These are phyloP conservation scores for Drosera spatulata DNA, from an alignment of 179 eudicot genomes.

Conservation along the genomic window DNA sequence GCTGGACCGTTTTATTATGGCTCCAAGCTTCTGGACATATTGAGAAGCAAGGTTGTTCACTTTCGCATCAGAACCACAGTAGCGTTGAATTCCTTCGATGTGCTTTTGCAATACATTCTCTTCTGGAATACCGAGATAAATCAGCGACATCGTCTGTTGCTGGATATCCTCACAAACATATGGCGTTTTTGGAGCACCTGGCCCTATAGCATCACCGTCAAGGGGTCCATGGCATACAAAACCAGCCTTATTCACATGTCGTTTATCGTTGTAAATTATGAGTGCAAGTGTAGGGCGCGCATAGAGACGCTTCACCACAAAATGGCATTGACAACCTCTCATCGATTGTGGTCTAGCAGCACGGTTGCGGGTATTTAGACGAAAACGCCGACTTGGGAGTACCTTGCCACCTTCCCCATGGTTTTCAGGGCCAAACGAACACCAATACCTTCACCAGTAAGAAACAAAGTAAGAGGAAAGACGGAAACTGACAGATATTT, in stretches of 20 bases:
- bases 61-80: constrained; percentile 77
- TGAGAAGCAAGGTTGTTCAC: constrained; percentile 74
- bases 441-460: constrained; percentile 70
- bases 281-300: constrained; percentile 71
- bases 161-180: constrained; percentile 84
- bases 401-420: constrained; percentile 94
- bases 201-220: constrained; percentile 95
- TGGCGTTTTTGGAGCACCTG: constrained; percentile 79
- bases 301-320: constrained; percentile 85
- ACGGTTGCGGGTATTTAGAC: constrained; percentile 95
- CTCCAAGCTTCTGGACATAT: constrained; percentile 89
- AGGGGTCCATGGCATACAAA: constrained; percentile 92
- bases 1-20: constrained; percentile 81
- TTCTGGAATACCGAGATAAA: constrained; percentile 91
- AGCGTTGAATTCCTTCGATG: constrained; percentile 81
- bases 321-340: constrained; percentile 96
- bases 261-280: constrained; percentile 66
- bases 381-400: constrained; percentile 83
- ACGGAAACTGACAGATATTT: neutral
- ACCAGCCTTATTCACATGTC: constrained; percentile 85
- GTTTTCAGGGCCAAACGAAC: constrained; percentile 98
- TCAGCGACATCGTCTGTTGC: constrained; percentile 98
- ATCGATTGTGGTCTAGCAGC: constrained; percentile 97
- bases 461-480: constrained; percentile 1
- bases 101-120: constrained; percentile 88